Base-by-base conservation (phyloP, 768 basidiomycete species). In the Phaeolepiota aurea region DNA sequence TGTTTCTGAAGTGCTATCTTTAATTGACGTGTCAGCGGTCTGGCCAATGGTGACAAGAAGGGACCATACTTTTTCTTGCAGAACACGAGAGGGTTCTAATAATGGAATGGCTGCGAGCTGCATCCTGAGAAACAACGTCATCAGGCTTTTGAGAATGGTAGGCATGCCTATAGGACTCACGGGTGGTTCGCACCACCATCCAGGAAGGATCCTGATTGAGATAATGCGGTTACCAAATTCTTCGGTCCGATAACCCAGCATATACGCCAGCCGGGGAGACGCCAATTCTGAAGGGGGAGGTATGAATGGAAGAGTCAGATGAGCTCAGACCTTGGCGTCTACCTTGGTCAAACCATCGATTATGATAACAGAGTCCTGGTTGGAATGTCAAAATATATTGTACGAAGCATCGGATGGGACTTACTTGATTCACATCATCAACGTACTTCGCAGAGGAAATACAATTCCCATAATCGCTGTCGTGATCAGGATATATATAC, bases 101-200 rank as follows among this genome's bases (percentile, higher is more conserved):
- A 97, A 72, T 3, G 85, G 76, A 44, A 97, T 68, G 0, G 93
- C 91, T 10, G 91, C 92, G 33, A 90, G 72, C 57, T 97, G 93
- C 51, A 94, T 68, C 5, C 82, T 88, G 44, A 12, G 47, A 41
- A 23, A 7, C 21, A 19, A 30, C 33, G 10, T 30, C 35, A 14
- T 39, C 21, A 28, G 9, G 28, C 5, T 9, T 31, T 4, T 22
- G 14, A 38, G 20, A 20, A 38, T 3, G 32, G 4, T 14, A 16
- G 37, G 11, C 7, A 32, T 23, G 30, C 3, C 18, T 15, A 9
- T 14, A 18, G 31, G 4, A 62, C 84, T 55, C 58, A 90, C 82
- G 89, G 87, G 58, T 93, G 91, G 54, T 89, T 91, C 3, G 89
- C 89, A 42, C 93, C 93, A 13, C 93, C 93, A 52, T 97, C 93